These are phyloP conservation scores for Papiliotrema flavescens DNA, from an alignment of 1,284 basidiomycete species.

Conservation along the genomic window DNA sequence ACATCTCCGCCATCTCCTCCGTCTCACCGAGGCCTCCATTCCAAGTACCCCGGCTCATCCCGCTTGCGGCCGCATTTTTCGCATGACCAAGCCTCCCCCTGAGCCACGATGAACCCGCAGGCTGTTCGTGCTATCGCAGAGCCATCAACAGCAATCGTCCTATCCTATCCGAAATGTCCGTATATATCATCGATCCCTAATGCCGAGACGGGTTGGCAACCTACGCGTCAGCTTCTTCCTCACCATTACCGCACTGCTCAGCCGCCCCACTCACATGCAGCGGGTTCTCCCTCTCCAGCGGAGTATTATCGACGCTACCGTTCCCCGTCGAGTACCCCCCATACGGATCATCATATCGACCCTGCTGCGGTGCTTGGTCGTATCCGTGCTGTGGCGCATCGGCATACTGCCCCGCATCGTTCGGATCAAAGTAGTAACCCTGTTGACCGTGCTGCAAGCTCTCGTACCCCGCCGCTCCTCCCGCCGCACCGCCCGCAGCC, in stretches of 20 bases:
- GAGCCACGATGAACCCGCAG: too few relatives aligned
- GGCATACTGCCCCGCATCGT: constrained; percentile 22
- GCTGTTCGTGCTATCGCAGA: too few relatives aligned
- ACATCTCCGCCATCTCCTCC: too few relatives aligned
- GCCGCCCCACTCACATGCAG: constrained; percentile 18
- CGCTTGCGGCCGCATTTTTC: too few relatives aligned
- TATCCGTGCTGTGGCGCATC: constrained; percentile 11
- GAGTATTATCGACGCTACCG: constrained; percentile 24
- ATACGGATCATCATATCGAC: constrained; percentile 20
- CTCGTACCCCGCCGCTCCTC: constrained; percentile 20
- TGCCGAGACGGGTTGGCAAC: constrained; percentile 14
- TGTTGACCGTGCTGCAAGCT: constrained; percentile 17
- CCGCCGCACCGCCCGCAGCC: constrained; percentile 18
- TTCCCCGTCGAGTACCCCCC: constrained; percentile 5
- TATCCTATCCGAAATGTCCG: not conserved
- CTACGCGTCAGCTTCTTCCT: constrained; percentile 5
- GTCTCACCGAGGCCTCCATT: too few relatives aligned
- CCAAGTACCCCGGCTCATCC: too few relatives aligned
- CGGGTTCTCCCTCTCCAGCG: constrained; percentile 27
- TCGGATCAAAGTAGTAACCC: constrained; percentile 45
- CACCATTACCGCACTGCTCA: too few relatives aligned
- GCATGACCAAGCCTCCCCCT: too few relatives aligned
- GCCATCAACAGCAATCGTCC: not conserved
- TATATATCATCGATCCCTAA: not conserved
- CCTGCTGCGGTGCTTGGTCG: constrained; percentile 9